These are phyloP conservation scores for Trametes meyenii DNA, from an alignment of 768 basidiomycete species.

Conservation along the genomic window DNA sequence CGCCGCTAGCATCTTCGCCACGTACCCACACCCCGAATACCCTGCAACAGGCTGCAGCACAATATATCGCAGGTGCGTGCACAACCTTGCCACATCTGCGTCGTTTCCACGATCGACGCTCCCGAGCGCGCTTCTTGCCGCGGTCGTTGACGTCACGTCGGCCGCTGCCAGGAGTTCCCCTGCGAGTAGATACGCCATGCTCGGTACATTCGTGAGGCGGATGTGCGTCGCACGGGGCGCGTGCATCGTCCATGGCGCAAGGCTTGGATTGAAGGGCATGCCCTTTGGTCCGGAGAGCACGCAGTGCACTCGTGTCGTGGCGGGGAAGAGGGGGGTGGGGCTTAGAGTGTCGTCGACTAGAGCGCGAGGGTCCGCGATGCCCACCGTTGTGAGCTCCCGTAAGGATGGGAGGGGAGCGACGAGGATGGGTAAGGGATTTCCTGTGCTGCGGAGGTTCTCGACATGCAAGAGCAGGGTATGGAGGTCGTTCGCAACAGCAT, in stretches of 20 bases:
- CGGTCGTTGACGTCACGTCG: neutral
- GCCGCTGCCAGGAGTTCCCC: neutral
- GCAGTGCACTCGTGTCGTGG: neutral
- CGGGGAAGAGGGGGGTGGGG: neutral
- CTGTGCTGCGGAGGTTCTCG: no score
- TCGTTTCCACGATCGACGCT: neutral
- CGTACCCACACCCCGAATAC: no score
- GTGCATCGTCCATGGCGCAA: neutral
- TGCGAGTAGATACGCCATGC: neutral
- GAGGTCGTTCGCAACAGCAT: neutral
- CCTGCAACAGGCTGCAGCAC: neutral
- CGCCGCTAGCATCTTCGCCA: no score
- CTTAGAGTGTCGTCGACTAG: neutral
- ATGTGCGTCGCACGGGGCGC: neutral
- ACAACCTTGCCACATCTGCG: neutral
- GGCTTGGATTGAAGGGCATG: neutral
- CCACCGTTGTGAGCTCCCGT: neutral
- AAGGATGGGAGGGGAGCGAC: neutral
- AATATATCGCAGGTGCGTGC: neutral
- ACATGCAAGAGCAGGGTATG: neutral
- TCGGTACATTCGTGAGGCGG: neutral
- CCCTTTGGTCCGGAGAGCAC: neutral
- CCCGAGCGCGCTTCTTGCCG: neutral
- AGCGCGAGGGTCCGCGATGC: neutral
- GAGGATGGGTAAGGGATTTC: neutral